Evolutionary conservation across 1,139 yeast genomes (phyloP).

Genomic region (Yamadazyma epiphylla): DNA sequence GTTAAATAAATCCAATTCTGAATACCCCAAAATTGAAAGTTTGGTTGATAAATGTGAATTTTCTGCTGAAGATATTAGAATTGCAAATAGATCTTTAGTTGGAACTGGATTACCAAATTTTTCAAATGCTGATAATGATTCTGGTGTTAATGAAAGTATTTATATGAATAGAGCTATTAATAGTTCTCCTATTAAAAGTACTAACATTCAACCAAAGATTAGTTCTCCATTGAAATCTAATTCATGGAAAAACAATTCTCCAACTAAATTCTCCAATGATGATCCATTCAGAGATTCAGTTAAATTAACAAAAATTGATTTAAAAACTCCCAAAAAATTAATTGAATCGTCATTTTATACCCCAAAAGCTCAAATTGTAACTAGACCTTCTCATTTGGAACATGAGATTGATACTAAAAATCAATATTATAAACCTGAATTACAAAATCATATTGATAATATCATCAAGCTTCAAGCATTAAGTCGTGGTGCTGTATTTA

Average conservation of each 20-base stretch:
- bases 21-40: constrained; percentile 61
- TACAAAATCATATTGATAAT: constrained; percentile 20
- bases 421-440: constrained; percentile 20
- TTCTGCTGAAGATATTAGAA: constrained; percentile 60
- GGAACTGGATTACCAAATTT: constrained; percentile 65
- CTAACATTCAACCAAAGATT: not conserved
- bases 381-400: constrained; percentile 5
- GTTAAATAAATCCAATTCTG: constrained; percentile 46
- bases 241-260: not conserved
- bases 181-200: constrained; percentile 8
- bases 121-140: constrained; percentile 37
- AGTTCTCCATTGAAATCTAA: not conserved
- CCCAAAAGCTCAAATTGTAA: constrained; percentile 7
- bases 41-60: constrained; percentile 64
- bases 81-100: constrained; percentile 64
- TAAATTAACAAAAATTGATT: not conserved
- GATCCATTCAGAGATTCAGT: not conserved
- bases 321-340: constrained; percentile 3
- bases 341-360: constrained; percentile 6
- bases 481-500: constrained; percentile 60
- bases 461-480: constrained; percentile 54
- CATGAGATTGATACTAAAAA: constrained; percentile 8
- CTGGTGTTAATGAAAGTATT: constrained; percentile 13
- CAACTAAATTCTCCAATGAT: not conserved
- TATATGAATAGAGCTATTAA: constrained; percentile 21